A percentile compares a stretch with the other conserved stretches of the same genome.
Conservation (phyloP, 2,329 filamentous ascomycete genomes). For the Clonostachys sp. region DNA sequence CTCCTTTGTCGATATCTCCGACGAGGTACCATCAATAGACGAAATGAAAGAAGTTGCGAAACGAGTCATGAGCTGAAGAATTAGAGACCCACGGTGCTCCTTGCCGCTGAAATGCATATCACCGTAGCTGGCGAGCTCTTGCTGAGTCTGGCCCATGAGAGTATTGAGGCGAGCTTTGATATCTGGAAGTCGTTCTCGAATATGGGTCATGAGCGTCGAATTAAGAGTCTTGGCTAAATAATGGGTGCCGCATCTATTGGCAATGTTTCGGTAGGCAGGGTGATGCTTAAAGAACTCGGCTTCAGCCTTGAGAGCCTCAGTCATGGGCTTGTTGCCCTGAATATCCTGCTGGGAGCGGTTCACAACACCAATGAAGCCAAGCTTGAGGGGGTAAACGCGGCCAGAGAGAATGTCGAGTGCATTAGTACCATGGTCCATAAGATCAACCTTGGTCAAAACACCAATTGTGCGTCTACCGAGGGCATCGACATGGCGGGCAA, state of each 20-base stretch:
- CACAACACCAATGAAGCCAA: conserved; percentile 96
- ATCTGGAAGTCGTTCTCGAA: conserved; percentile 90
- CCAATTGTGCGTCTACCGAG: conserved; percentile 93
- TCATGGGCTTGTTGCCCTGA: conserved; percentile 89
- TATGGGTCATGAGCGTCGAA: conserved; percentile 91
- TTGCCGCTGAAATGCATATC: conserved; percentile 97
- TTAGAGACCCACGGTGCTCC: conserved; percentile 91
- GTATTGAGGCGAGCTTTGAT: conserved; percentile 98
- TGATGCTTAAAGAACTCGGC: conserved; percentile 96
- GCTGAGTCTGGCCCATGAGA: conserved; percentile 98
- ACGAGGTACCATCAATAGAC: conserved; percentile 97
- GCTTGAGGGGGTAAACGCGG: conserved; percentile 91
- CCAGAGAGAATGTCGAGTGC: conserved; percentile 97
- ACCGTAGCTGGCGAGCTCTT: conserved; percentile 95
- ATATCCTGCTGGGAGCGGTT: conserved; percentile 99
- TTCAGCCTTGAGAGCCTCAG: conserved; percentile 86
- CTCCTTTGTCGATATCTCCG: conserved; percentile 97
- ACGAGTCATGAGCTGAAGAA: conserved; percentile 95
- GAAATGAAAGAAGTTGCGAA: conserved; percentile 98
- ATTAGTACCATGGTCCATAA: conserved; percentile 99
- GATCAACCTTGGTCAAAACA: conserved; percentile 91
- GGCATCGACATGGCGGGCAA: conserved; percentile 93
- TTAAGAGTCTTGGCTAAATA: conserved; percentile 94
- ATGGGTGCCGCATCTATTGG: conserved; percentile 86
- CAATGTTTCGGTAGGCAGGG: conserved; percentile 95